Evolutionary conservation across 345 rosid genomes (phyloP).

Genomic region (Draba incana): DNA sequence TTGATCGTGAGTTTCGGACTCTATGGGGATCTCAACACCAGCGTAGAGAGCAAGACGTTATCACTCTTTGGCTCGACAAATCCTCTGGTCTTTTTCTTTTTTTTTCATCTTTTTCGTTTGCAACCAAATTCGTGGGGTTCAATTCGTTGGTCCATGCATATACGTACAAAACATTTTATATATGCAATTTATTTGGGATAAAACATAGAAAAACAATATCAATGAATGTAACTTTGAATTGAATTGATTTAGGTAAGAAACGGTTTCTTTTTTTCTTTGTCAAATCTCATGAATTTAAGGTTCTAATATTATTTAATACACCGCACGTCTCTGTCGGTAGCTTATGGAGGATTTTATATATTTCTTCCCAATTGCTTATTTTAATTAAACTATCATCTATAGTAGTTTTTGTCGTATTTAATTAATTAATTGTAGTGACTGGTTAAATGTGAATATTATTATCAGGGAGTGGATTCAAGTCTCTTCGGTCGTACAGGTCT

Average conservation of each 20-base stretch:
- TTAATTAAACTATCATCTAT: background rate
- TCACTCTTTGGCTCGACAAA: constrained; percentile 78
- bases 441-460: constrained; percentile 7
- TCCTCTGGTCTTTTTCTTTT: constrained; percentile 52
- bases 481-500: constrained; percentile 59
- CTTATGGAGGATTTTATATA: background rate
- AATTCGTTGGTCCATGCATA: constrained; percentile 11
- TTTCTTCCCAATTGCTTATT: background rate
- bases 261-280: background rate
- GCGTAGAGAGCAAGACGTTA: constrained; percentile 53
- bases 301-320: constrained; percentile 16
- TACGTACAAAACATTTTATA: background rate
- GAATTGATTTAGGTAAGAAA: constrained; percentile 2
- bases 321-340: constrained; percentile 27
- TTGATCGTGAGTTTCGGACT: constrained; percentile 58
- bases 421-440: constrained; percentile 6
- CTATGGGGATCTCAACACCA: constrained; percentile 94
- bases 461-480: constrained; percentile 95
- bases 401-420: background rate
- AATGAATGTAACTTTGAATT: constrained; percentile 2
- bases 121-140: constrained; percentile 1
- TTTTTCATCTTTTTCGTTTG: background rate
- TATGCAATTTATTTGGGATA: background rate
- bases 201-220: background rate
- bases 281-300: constrained; percentile 13